These are phyloP conservation scores for Phytophthora gonapodyides DNA, from an alignment of 352 stramenopile genomes.

Conservation along the genomic window DNA sequence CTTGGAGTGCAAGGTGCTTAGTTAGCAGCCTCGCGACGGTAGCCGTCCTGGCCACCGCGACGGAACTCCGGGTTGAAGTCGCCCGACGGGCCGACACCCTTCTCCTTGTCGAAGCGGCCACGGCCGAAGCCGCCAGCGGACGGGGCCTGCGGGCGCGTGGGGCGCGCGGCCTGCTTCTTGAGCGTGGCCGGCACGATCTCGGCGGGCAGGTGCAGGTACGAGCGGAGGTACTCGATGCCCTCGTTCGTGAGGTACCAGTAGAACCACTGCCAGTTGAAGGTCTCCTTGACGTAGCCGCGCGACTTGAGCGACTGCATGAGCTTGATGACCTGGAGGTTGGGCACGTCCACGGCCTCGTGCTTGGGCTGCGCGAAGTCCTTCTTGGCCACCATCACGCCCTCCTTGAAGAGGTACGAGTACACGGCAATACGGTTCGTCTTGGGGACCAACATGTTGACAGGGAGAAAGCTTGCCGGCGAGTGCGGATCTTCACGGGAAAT, in stretches of 20 bases:
- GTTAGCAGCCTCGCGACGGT: constrained; percentile 86
- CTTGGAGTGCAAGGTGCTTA: constrained; percentile 51
- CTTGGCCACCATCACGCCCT: constrained; percentile 91
- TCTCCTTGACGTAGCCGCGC: constrained; percentile 97
- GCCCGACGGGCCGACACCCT: constrained; percentile 85
- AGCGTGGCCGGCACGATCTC: constrained; percentile 99
- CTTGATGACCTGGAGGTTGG: constrained; percentile 99
- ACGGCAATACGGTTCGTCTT: constrained; percentile 99
- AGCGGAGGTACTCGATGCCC: constrained; percentile 99
- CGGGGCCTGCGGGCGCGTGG: constrained; percentile 78
- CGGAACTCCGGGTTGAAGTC: constrained; percentile 91
- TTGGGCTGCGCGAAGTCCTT: constrained; percentile 89
- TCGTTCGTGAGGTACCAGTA: constrained; percentile 99
- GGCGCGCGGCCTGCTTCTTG: constrained; percentile 95
- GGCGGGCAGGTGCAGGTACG: constrained; percentile 97
- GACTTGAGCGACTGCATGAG: constrained; percentile 99
- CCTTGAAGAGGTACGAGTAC: constrained; percentile 98
- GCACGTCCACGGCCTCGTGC: constrained; percentile 98
- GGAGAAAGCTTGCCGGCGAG: constrained; percentile 88
- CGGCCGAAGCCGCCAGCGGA: constrained; percentile 78
- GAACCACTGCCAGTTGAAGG: constrained; percentile 99
- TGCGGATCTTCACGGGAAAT: constrained; percentile 88
- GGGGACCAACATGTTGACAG: constrained; percentile 90
- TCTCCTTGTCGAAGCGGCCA: constrained; percentile 90
- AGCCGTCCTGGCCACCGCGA: constrained; percentile 82